These are phyloP conservation scores for Pseudopithomyces maydicus DNA, from an alignment of 2,329 filamentous ascomycete genomes.

Conservation along the genomic window DNA sequence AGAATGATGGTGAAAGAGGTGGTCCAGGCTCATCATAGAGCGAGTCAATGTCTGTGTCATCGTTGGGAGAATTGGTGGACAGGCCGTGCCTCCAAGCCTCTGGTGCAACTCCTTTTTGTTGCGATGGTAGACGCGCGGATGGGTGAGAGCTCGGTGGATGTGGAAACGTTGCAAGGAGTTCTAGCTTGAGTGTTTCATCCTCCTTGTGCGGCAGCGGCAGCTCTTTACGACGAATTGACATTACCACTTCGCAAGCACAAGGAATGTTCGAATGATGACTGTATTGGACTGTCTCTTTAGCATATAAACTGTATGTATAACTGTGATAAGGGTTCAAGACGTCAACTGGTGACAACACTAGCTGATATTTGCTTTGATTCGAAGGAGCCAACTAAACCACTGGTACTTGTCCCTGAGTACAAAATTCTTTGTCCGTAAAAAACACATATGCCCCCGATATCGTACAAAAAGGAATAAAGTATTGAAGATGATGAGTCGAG, in stretches of 20 bases:
- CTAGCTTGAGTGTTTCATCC: background rate
- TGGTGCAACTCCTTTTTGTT: conserved; percentile 4
- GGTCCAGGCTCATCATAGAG: conserved; percentile 11
- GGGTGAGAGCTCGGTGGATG: conserved; percentile 8
- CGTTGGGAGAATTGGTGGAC: background rate
- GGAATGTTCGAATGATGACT: too few species aligned
- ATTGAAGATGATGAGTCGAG: background rate
- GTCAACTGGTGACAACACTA: too few species aligned
- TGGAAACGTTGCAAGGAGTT: conserved; percentile 19
- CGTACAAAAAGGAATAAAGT: background rate
- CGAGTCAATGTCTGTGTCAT: conserved; percentile 6
- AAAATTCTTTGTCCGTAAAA: background rate
- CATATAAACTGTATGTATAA: too few species aligned
- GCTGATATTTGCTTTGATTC: too few species aligned
- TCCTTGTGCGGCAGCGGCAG: conserved; percentile 3
- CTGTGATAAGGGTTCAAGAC: background rate
- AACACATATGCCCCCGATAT: background rate
- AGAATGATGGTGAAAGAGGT: background rate
- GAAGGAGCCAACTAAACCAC: background rate
- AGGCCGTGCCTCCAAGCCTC: conserved; percentile 18
- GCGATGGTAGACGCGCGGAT: background rate
- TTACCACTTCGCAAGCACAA: background rate
- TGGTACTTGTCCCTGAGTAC: background rate
- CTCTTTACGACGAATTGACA: conserved; percentile 4
- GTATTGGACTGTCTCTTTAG: background rate